Evolutionary conservation across 106 monocot genomes (phyloP), one percentile per base, ranked within the genome.

Genomic region (Allium sativum): DNA sequence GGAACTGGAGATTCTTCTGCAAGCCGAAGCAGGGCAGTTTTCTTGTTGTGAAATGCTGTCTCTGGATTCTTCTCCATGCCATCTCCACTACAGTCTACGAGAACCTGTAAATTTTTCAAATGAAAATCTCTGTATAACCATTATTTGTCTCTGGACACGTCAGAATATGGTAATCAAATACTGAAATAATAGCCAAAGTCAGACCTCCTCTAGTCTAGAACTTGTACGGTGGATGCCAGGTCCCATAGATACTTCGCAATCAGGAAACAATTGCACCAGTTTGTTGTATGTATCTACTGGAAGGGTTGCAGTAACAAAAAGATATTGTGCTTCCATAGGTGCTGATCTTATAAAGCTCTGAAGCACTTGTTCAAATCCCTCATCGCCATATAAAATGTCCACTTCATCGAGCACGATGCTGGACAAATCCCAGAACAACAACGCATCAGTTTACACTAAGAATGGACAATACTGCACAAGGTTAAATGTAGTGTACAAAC

Each of bases 371-470:
- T 88, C 81, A 66, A 99, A 99, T n/a, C 73, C 82, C 61, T 88
- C 85, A 60, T 92, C 85, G 3, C 98, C 75, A 59, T 76, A 99
- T 59, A 99, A 70, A 43, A 99, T 81, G 62, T 99, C 98, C 31
- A 88, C 98, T 62, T 99, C 98, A 79, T 99, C 92, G 55, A 98
- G 64, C 42, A 99, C 81, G 66, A 81, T 81, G 81, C 98, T 99
- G 62, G 7, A 53, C 60, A 59, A 7, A 77, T 31, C 21, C 20
- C 18, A 75, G 48, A 52, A 16, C 7, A 48, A 44, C 9, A 42
- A 44, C 18, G 15, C 48, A 55, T 72, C 20, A 65, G 59, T 67
- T 45, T 45, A 73, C 10, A 57, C 62, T 62, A 62, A 48, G 21
- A 62, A 61, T 7, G 13, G 9, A 65, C 9, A 52, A 21, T 16